Evolutionary conservation across 306 rosid genomes (phyloP), one percentile per base, ranked within the genome.

Genomic region (Datisca glomerata): DNA sequence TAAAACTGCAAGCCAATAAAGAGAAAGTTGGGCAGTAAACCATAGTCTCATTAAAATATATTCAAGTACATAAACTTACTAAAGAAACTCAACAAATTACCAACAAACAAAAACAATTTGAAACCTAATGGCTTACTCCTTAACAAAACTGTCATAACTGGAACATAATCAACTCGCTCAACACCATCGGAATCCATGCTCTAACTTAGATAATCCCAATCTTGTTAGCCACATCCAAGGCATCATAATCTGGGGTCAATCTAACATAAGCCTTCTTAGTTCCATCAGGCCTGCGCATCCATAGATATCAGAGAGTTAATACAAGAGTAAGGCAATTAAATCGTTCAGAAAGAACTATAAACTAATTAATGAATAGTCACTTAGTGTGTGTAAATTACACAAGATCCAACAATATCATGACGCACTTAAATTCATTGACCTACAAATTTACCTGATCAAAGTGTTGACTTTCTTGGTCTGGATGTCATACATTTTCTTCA

Each of bases 391-490:
- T n/a, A n/a, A n/a, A n/a, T n/a, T n/a, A n/a, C n/a, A n/a, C n/a
- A n/a, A n/a, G n/a, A n/a, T n/a, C n/a, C n/a, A n/a, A n/a, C n/a
- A n/a, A n/a, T n/a, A n/a, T n/a, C n/a, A n/a, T n/a, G n/a, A n/a
- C n/a, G n/a, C n/a, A n/a, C n/a, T n/a, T n/a, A n/a, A n/a, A n/a
- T n/a, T n/a, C n/a, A n/a, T n/a, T n/a, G n/a, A n/a, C n/a, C n/a
- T n/a, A n/a, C n/a, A 21, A 12, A 51, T 62, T 47, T 78, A 86
- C 96, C 96, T 86, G 76, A 86, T 78, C 74, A 86, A 65, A 25
- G 93, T 86, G 43, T 86, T 86, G 14, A 86, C 96, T 78, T 86
- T 86, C 78, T 81, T 78, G 47, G 96, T 75, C 64, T 86, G 91
- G 45, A 86, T 86, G 56, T 81, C 96, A 6, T 81, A 78, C 96